Evolutionary conservation across 768 basidiomycete species (phyloP).

Genomic region (Cyclocybe cylindracea): DNA sequence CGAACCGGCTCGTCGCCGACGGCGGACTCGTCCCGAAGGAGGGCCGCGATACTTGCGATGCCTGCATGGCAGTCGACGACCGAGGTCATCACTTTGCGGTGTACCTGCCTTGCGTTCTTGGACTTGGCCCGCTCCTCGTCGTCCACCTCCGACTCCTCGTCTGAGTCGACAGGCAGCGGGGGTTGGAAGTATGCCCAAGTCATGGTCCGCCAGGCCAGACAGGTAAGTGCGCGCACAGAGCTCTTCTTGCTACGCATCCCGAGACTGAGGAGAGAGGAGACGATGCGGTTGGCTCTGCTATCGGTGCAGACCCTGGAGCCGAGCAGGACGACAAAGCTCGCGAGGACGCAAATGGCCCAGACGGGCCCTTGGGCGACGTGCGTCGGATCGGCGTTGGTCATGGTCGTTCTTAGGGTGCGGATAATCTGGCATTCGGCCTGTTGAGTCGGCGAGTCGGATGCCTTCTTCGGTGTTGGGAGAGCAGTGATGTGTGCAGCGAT

Average conservation of each 20-base stretch:
- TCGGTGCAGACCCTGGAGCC: conserved; percentile 54
- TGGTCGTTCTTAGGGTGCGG: conserved; percentile 66
- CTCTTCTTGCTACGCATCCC: conserved; percentile 66
- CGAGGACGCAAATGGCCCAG: conserved; percentile 73
- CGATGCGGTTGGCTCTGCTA: conserved; percentile 40
- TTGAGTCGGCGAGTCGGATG: conserved; percentile 32
- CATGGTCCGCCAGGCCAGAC: conserved; percentile 65
- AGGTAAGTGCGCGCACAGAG: conserved; percentile 60
- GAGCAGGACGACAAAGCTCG: conserved; percentile 65
- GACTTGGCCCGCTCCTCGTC: conserved; percentile 25
- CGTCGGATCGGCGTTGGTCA: conserved; percentile 52
- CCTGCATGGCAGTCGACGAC: conserved; percentile 55
- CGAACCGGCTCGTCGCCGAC: conserved; percentile 41
- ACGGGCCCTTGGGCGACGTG: conserved; percentile 76
- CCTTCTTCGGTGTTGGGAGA: conserved; percentile 33
- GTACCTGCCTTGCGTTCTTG: conserved; percentile 33
- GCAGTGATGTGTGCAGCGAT: conserved; percentile 51
- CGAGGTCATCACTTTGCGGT: conserved; percentile 50
- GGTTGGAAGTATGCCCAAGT: conserved; percentile 70
- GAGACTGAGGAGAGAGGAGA: conserved; percentile 52
- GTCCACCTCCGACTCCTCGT: conserved; percentile 30
- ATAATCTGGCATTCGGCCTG: conserved; percentile 53
- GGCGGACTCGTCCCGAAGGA: conserved; percentile 36
- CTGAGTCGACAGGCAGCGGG: conserved; percentile 31
- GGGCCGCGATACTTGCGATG: conserved; percentile 52